phyloP scores from a whole-genome alignment of 1,284 basidiomycete species.

The Farysia itapuensis region DNA sequence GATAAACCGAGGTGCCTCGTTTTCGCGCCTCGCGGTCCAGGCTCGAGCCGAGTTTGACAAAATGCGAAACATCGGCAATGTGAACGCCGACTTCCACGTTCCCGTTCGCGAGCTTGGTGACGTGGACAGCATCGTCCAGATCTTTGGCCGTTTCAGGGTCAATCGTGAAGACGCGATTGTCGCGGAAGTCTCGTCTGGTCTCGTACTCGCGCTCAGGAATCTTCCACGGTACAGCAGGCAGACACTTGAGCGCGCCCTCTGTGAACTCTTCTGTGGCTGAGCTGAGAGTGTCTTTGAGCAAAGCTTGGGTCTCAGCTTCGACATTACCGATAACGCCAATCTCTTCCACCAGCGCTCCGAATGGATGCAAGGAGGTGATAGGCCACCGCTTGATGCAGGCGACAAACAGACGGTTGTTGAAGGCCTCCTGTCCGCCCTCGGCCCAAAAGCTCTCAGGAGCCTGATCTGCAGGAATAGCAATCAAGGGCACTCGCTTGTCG shows the following conservation, averaged over 20 bases:
- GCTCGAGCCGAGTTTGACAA: conserved; percentile 90
- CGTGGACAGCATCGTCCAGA: conserved; percentile 88
- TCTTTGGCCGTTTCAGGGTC: conserved; percentile 88
- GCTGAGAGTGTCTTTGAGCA: conserved; percentile 92
- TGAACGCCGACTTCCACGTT: conserved; percentile 90
- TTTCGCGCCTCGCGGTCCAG: conserved; percentile 97
- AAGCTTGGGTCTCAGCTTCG: conserved; percentile 93
- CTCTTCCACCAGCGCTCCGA: conserved; percentile 96
- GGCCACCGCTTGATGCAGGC: conserved; percentile 93
- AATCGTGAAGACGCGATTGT: conserved; percentile 85
- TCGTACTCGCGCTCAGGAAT: conserved; percentile 90
- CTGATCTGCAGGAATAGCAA: conserved; percentile 95
- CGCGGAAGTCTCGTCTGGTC: conserved; percentile 80
- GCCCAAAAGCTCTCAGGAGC: conserved; percentile 94
- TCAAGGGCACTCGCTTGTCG: conserved; percentile 96
- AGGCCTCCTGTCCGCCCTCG: conserved; percentile 75
- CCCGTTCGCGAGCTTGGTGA: conserved; percentile 84
- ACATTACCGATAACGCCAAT: conserved; percentile 97
- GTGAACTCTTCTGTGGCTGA: conserved; percentile 57
- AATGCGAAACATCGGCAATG: conserved; percentile 92
- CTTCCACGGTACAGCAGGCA: conserved; percentile 91
- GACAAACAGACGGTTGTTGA: conserved; percentile 88
- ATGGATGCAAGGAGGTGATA: conserved; percentile 92
- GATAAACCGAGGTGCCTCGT: conserved; percentile 92
- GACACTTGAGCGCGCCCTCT: conserved; percentile 84